phyloP scores from a whole-genome alignment of 371 early-diverging fungal genomes.

The Mortierella sp. region DNA sequence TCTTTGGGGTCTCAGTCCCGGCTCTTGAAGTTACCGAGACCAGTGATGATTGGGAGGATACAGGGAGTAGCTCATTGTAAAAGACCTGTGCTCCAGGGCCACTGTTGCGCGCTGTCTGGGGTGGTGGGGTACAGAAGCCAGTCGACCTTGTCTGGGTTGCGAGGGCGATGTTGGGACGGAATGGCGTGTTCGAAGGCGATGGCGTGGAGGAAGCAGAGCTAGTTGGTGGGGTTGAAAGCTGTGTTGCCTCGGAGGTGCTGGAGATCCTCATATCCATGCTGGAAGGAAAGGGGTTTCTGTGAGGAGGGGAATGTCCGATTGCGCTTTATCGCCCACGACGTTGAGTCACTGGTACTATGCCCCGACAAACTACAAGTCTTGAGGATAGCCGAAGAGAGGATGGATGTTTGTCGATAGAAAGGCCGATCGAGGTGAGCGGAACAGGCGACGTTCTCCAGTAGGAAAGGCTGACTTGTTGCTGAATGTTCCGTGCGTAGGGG shows the following conservation, averaged over 20 bases:
- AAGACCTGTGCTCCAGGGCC: background rate
- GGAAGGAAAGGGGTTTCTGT: background rate
- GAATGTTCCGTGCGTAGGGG: background rate
- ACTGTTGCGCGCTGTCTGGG: background rate
- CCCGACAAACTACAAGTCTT: background rate
- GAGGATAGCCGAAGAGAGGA: background rate
- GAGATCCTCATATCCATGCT: background rate
- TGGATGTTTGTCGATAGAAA: background rate
- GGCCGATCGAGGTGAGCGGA: background rate
- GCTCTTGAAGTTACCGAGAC: background rate
- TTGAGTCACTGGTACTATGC: background rate
- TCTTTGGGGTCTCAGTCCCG: background rate
- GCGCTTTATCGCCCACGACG: background rate
- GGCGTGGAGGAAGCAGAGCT: slow-evolving; percentile 7
- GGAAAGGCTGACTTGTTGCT: background rate
- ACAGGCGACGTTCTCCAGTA: background rate
- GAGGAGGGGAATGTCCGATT: background rate
- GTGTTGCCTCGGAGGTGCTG: background rate
- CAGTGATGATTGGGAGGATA: background rate
- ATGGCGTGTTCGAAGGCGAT: background rate
- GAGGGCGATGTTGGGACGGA: background rate
- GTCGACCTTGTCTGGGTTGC: background rate
- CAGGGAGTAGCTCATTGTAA: background rate
- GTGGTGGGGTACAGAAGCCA: background rate
- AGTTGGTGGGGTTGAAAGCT: background rate